Evolutionary conservation across 768 basidiomycete genomes (phyloP).

Genomic region (Leccinum fibrillosum): DNA sequence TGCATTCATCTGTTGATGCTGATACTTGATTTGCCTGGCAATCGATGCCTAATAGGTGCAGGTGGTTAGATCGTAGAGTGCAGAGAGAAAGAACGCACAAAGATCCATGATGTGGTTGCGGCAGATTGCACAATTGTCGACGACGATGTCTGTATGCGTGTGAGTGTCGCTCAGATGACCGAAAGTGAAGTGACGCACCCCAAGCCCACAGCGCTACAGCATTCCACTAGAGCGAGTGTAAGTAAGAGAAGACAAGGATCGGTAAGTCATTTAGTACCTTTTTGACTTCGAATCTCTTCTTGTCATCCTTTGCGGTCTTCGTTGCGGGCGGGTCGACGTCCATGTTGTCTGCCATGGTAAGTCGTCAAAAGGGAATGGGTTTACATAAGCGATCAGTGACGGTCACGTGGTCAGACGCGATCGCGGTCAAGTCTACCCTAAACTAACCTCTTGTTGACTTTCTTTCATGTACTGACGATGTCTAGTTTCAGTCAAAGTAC

Average conservation of each 20-base stretch:
- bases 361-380: not conserved
- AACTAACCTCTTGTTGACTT: slow-evolving; percentile 25
- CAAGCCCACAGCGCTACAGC: slow-evolving; percentile 98
- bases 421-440: slow-evolving; percentile 40
- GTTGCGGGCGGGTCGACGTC: slow-evolving; percentile 58
- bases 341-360: slow-evolving; percentile 58
- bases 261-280: slow-evolving; percentile 56
- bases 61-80: slow-evolving; percentile 1
- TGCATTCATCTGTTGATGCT: slow-evolving; percentile 94
- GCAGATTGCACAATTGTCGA: slow-evolving; percentile 99
- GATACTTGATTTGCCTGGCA: slow-evolving; percentile 99
- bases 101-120: slow-evolving; percentile 99
- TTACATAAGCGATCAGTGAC: slow-evolving; percentile 16
- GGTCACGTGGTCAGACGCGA: slow-evolving; percentile 38
- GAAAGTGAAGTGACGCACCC: slow-evolving; percentile 52
- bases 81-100: slow-evolving; percentile 52
- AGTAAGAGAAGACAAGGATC: not conserved
- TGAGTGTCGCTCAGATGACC: slow-evolving; percentile 8
- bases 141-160: slow-evolving; percentile 77
- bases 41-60: slow-evolving; percentile 76
- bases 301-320: slow-evolving; percentile 55
- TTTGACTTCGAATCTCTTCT: slow-evolving; percentile 96
- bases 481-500: slow-evolving; percentile 36
- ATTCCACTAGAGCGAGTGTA: slow-evolving; percentile 72
- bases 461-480: slow-evolving; percentile 35